Percentiles rank a stretch among this genome's conserved stretches.
phyloP scores from a whole-genome alignment of 148 eudicot species.

The Rhododendron mucronatum region DNA sequence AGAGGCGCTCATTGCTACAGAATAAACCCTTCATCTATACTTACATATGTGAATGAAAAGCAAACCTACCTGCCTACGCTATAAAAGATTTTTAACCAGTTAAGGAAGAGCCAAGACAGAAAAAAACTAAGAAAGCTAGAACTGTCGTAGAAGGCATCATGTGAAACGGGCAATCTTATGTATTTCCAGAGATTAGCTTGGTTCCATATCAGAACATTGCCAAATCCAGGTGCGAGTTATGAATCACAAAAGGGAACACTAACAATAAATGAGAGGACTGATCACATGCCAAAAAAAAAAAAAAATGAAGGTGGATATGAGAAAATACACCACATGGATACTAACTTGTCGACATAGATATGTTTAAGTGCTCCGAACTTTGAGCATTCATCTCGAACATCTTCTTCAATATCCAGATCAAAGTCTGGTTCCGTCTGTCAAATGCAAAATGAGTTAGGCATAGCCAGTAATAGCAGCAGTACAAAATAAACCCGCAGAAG shows the following conservation, averaged over 20 bases:
- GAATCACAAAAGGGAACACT: neutral
- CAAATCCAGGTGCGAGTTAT: neutral
- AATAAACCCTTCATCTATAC: neutral
- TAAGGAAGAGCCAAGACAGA: neutral
- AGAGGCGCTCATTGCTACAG: neutral
- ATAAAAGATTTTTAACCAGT: neutral
- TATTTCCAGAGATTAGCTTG: neutral
- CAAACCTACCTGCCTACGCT: neutral
- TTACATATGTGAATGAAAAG: neutral
- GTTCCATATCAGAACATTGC: neutral
- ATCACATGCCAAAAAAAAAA: neutral
- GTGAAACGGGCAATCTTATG: neutral
- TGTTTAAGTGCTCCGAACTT: constrained; percentile 68
- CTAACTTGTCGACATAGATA: constrained; percentile 78
- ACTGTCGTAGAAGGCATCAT: neutral
- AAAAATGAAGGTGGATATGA: neutral
- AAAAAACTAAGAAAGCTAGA: neutral
- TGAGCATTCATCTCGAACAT: constrained; percentile 68
- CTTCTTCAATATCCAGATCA: constrained; percentile 86
- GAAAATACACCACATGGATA: neutral
- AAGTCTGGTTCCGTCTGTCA: constrained; percentile 78
- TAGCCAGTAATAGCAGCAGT: neutral
- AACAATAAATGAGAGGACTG: neutral
- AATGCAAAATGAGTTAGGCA: constrained; percentile 6
- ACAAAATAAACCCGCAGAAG: neutral